Conservation (phyloP, 306 rosid species). For the Rosa chinensis region DNA sequence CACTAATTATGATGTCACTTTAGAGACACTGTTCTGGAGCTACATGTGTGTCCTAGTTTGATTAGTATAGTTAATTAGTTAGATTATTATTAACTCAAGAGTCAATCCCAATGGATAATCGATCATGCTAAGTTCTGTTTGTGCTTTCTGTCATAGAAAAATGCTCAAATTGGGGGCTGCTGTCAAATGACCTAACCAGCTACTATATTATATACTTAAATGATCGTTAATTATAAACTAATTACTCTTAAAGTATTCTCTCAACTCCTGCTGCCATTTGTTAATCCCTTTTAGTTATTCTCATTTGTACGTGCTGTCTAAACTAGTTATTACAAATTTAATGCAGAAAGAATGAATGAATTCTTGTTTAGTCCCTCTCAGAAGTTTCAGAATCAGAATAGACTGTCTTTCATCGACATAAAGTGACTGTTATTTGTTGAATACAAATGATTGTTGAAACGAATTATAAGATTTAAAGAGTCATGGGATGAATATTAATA, state of each 20-base stretch:
- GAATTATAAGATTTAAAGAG: neutral
- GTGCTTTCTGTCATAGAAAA: conserved; percentile 11
- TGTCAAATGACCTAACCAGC: conserved; percentile 12
- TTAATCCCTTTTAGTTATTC: neutral
- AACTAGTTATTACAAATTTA: neutral
- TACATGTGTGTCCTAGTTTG: neutral
- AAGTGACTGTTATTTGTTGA: neutral
- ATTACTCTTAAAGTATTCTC: neutral
- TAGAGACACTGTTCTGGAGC: conserved; percentile 9
- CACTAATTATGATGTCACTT: conserved; percentile 2
- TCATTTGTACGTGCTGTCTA: neutral
- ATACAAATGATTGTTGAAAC: neutral
- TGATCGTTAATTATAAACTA: neutral
- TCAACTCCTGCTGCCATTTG: neutral
- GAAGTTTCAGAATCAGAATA: neutral
- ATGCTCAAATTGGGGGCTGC: conserved; percentile 30
- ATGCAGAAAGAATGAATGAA: neutral
- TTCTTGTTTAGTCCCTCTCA: neutral
- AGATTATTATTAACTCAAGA: neutral
- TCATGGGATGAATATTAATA: conserved; percentile 10
- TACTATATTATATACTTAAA: neutral
- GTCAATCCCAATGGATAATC: neutral
- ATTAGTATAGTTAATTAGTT: neutral
- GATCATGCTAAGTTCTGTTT: conserved; percentile 3
- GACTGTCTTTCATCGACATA: neutral